phyloP scores from a whole-genome alignment of 306 rosid species.

The Gynostemma pentaphyllum region DNA sequence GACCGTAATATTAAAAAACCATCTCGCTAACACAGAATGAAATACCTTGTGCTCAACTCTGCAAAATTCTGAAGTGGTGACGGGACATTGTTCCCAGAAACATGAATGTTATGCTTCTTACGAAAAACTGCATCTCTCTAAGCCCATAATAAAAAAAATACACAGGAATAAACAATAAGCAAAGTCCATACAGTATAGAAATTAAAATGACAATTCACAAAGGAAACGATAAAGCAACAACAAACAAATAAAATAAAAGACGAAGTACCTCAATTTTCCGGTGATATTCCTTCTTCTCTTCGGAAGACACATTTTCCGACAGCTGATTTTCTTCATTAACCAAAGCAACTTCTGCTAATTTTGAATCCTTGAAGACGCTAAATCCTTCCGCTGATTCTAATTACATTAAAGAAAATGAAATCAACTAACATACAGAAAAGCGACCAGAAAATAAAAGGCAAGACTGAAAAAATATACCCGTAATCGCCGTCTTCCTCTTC shows the following conservation, averaged over 20 bases:
- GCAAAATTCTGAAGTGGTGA: conserved; percentile 69
- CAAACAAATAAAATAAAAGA: neutral
- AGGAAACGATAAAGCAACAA: neutral
- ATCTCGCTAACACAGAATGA: neutral
- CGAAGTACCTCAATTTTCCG: conserved; percentile 63
- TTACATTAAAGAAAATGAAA: neutral
- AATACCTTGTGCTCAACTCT: conserved; percentile 67
- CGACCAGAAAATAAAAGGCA: neutral
- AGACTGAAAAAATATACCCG: conserved; percentile 31
- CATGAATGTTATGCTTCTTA: conserved; percentile 68
- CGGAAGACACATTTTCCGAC: conserved; percentile 17
- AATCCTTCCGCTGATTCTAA: conserved; percentile 62
- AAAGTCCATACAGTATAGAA: neutral
- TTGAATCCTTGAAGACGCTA: conserved; percentile 52
- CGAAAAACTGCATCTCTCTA: conserved; percentile 63
- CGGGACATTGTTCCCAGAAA: conserved; percentile 69
- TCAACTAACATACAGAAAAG: conserved; percentile 2
- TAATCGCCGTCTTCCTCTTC: conserved; percentile 47
- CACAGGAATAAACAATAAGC: conserved; percentile 4
- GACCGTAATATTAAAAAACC: neutral
- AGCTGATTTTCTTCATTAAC: conserved; percentile 21
- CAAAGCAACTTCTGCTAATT: conserved; percentile 13
- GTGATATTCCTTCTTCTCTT: conserved; percentile 51
- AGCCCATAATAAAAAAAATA: neutral
- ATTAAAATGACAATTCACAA: neutral